These are phyloP conservation scores for Porphyrellus cyaneotinctus DNA, from an alignment of 768 basidiomycete species.

Conservation along the genomic window DNA sequence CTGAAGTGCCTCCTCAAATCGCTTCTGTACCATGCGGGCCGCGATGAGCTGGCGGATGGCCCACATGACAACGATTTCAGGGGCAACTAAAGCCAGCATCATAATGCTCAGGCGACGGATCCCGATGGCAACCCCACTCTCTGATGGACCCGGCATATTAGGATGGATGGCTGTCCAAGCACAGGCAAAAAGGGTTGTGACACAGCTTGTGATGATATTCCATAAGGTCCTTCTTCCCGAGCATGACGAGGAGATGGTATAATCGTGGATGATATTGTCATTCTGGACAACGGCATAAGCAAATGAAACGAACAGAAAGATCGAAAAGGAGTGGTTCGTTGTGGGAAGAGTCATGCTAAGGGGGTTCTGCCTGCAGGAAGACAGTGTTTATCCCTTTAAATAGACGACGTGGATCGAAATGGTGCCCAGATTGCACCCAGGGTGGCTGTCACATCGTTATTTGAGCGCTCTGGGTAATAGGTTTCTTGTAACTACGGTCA, in stretches of 20 bases:
- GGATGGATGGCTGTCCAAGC: not conserved
- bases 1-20: no score
- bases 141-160: not conserved
- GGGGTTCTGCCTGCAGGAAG: no score
- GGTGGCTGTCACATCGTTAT: no score
- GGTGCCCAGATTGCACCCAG: no score
- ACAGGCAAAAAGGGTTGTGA: not conserved
- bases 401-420: no score
- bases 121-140: not conserved
- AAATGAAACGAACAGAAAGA: not conserved
- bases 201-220: not conserved
- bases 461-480: no score
- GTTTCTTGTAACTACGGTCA: no score
- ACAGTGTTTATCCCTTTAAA: no score
- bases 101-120: not conserved
- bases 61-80: not conserved
- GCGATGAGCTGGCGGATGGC: not conserved
- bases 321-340: no score
- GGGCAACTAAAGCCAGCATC: not conserved
- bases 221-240: not conserved
- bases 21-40: not conserved
- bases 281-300: not conserved
- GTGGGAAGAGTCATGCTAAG: no score
- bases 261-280: not conserved
- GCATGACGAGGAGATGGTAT: not conserved